A percentile compares a stretch with the other conserved stretches of the same genome.
Evolutionary conservation across 169 alveolate species (phyloP).

Genomic region (Besnoitia besnoiti): DNA sequence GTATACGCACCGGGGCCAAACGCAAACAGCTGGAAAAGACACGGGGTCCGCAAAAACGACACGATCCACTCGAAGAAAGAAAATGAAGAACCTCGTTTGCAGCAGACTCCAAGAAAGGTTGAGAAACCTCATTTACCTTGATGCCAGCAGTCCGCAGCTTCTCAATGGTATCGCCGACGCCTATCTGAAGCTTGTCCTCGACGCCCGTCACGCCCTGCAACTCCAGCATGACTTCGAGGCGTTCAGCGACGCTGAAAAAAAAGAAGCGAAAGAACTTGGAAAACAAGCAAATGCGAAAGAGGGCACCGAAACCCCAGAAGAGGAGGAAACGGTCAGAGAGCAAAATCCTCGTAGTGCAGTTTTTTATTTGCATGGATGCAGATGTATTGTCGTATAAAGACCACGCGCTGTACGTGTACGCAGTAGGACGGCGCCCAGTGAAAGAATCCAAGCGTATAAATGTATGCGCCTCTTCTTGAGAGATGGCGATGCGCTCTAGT

Average conservation of each 20-base stretch:
- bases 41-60: not conserved
- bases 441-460: no score
- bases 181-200: slow-evolving; percentile 87
- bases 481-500: not conserved
- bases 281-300: not conserved
- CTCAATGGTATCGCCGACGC: slow-evolving; percentile 91
- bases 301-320: not conserved
- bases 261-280: not conserved
- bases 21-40: not conserved
- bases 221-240: slow-evolving; percentile 84
- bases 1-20: not conserved
- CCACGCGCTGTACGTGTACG: no score
- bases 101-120: not conserved
- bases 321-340: not conserved
- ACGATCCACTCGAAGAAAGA: not conserved
- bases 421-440: no score
- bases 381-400: no score
- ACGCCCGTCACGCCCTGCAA: slow-evolving; percentile 93
- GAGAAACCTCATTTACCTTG: slow-evolving; percentile 24
- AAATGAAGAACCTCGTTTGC: no score
- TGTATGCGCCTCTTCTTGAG: no score
- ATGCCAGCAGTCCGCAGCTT: slow-evolving; percentile 93
- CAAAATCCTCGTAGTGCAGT: not conserved
- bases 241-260: slow-evolving; percentile 76
- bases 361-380: no score